phyloP scores from a whole-genome alignment of 441 rosid genomes.

The Rhodomyrtus psidioides region DNA sequence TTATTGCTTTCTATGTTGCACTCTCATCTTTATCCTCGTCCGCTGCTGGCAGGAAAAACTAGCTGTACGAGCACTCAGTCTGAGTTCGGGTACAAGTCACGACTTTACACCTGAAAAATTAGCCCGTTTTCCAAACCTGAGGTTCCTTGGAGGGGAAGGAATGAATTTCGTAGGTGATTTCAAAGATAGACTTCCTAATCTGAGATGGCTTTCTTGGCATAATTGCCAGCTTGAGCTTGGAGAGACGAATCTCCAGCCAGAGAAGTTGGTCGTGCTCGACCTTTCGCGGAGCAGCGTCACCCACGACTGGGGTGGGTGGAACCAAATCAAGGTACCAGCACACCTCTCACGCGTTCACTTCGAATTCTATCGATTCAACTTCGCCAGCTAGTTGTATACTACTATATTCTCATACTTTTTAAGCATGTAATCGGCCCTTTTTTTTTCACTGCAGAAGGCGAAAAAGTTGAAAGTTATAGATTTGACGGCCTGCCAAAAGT shows the following conservation, averaged over 20 bases:
- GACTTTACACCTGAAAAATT: background rate
- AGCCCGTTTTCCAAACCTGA: background rate
- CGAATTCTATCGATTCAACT: background rate
- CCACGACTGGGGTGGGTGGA: background rate
- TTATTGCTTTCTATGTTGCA: no score
- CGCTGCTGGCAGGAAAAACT: background rate
- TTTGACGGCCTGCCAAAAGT: fast-evolving
- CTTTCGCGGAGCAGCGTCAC: fast-evolving
- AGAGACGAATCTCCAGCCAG: fast-evolving
- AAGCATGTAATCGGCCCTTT: background rate
- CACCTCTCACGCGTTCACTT: background rate
- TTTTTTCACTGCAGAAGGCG: background rate
- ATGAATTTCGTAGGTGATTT: background rate
- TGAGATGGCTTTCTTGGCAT: background rate
- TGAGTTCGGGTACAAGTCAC: background rate
- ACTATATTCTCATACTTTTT: background rate
- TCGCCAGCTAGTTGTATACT: background rate
- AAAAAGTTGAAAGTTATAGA: background rate
- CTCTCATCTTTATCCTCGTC: no score
- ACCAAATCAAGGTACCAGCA: fast-evolving
- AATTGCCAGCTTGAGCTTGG: fast-evolving
- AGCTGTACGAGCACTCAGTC: background rate
- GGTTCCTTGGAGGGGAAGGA: background rate
- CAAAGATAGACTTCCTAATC: background rate
- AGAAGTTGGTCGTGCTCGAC: background rate